Percentiles rank a stretch among this genome's conserved stretches.
Evolutionary conservation across 106 monocot genomes (phyloP).

Genomic region (Acorus calamus): DNA sequence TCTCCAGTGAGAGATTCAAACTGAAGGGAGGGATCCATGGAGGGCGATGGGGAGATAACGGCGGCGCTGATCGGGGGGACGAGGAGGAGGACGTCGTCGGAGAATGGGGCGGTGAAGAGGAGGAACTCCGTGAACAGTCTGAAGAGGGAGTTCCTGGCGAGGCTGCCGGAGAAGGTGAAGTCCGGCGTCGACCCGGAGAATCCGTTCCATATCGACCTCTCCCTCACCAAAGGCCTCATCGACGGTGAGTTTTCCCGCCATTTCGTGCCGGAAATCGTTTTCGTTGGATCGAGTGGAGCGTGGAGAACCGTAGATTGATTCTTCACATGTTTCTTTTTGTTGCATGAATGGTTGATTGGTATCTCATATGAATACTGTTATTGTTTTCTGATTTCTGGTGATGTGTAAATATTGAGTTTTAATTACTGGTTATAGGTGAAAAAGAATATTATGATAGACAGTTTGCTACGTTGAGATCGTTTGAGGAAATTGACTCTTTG

Average conservation of each 20-base stretch:
- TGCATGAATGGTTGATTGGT: too few species aligned
- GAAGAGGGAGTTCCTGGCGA: conserved; percentile 40
- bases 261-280: too few species aligned
- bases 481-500: conserved; percentile 70
- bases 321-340: too few species aligned
- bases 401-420: too few species aligned
- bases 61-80: conserved; percentile 6
- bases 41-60: conserved; percentile 8
- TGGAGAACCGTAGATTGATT: too few species aligned
- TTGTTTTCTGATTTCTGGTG: too few species aligned
- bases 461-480: conserved; percentile 69
- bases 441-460: conserved; percentile 88
- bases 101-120: conserved; percentile 7
- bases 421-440: conserved; percentile 33
- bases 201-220: conserved; percentile 45
- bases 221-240: conserved; percentile 26
- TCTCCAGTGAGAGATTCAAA: background rate
- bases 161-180: conserved; percentile 55
- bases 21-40: background rate
- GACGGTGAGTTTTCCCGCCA: conserved; percentile 11
- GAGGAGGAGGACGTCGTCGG: conserved; percentile 2
- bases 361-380: too few species aligned
- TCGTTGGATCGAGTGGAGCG: too few species aligned
- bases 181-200: conserved; percentile 49
- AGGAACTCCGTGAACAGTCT: conserved; percentile 37